Base-by-base conservation (phyloP, 2,329 filamentous ascomycete genomes). In the Microascus cirrosus region DNA sequence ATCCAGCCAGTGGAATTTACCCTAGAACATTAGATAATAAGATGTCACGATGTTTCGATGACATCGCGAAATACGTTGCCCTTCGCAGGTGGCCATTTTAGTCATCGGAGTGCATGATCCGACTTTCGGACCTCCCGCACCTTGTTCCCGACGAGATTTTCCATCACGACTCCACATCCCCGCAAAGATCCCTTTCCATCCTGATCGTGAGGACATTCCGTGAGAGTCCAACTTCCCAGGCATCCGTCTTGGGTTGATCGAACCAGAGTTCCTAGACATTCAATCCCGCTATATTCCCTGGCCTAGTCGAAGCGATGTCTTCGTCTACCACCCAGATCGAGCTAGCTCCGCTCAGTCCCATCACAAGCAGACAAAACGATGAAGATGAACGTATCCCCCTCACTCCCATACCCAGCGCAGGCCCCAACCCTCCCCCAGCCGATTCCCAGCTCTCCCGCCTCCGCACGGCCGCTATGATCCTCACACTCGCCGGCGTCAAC, bases 401-500 rank as follows among this genome's bases (percentile, higher is more conserved):
- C 39, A 15, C 6, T 2, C 13, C 39, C 8, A 18, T 18, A 7
- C 18, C 39, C 13, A 45, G 5, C 39, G n/a, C 39, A 15, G 4
- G 6, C 15, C 15, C 39, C 1, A 13, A 15, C 11, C 2, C 15
- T 5, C 15, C 39, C 15, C 39, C 39, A n/a, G 15, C 39, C 39
- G 10, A 13, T 6, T 18, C 8, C 39, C 39, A 15, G 15, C 39
- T 45, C 39, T 45, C 39, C 39, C 53, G 53, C 51, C 25, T 60
- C 36, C 35, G 36, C 18, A 51, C 54, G n/a, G 20, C 58, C 62
- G 62, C 57, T 39, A 52, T 54, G 22, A 52, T 51, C 1, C 42
- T 59, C 51, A 53, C 56, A 22, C 61, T 67, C 10, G 61, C 62
- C 20, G 62, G 63, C 39, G 62, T 70, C 15, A 66, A 65, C 53